Base-by-base conservation (phyloP, 768 basidiomycete genomes). In the Mycena rosella region DNA sequence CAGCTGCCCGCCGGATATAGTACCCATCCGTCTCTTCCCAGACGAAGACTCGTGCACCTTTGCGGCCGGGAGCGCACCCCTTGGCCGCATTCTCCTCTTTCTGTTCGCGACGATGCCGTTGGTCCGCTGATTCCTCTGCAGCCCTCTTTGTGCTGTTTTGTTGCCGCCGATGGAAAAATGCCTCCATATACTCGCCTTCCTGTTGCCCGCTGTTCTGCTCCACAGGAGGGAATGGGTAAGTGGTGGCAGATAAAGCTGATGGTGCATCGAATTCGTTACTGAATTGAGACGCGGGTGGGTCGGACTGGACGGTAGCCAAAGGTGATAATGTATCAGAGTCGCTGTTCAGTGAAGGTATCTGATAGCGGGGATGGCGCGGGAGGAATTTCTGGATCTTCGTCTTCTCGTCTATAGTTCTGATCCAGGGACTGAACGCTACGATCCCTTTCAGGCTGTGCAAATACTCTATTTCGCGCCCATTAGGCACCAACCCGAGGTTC, bases 151-250 rank as follows among this genome's bases (percentile, higher is more conserved):
- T 24, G 26, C 51, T 49, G 5, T 18, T 5, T 38, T 8, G 7
- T 13, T 22, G 3, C 2, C 63, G 34, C 3, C 48, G 34, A 5
- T 7, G 3, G n/a, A 65, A 58, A 29, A 58, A 65, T 1, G 11
- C 38, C 5, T 29, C 8, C 49, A 57, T 58, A 13, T 2, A 7
- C 34, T 65, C 55, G 5, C 49, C 56, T 24, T 22, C 18, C 0
- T 29, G 18, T 15, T 65, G 63, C 2, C 48, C 38, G n/a, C 47
- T 51, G 9, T 34, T 1, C 2, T 2, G 55, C 17, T 51, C 55
- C 5, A 65, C 63, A 18, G 56, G 47, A n/a, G 63, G 63, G 11
- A 57, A 64, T 10, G 38, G 44, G 6, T n/a, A 7, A 45, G 44
- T 5, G 18, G 44, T 22, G 22, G 22, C n/a, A 9, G 44, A 22